Percentiles rank a stretch among this genome's conserved stretches.
phyloP scores from a whole-genome alignment of 2,329 filamentous ascomycete species.

The Neofusicoccum umdonicola region DNA sequence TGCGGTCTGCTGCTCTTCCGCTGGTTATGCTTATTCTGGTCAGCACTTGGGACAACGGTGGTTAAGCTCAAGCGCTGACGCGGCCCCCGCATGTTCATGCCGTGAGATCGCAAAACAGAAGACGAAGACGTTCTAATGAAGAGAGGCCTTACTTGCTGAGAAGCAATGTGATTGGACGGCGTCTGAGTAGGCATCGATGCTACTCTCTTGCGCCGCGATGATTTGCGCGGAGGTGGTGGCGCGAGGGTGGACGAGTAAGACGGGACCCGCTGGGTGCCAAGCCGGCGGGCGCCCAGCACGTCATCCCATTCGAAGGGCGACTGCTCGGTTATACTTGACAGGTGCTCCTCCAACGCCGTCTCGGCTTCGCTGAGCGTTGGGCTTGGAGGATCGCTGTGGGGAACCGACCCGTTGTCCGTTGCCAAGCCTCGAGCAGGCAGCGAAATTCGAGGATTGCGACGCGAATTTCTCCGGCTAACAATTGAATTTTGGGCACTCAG shows the following conservation, averaged over 20 bases:
- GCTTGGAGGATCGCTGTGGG: slow-evolving; percentile 27
- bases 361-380: slow-evolving; percentile 50
- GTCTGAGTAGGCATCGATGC: slow-evolving; percentile 20
- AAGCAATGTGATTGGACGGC: slow-evolving; percentile 30
- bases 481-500: not conserved
- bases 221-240: slow-evolving; percentile 8
- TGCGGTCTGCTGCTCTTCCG: not conserved
- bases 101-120: not conserved
- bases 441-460: not conserved
- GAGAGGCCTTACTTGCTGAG: slow-evolving; percentile 19
- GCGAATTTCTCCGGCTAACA: not conserved
- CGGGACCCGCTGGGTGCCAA: slow-evolving; percentile 5
- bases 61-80: slow-evolving; percentile 11
- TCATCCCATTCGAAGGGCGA: slow-evolving; percentile 13
- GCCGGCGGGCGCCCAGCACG: slow-evolving; percentile 8
- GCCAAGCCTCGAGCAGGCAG: not conserved
- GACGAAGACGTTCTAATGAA: slow-evolving; percentile 6
- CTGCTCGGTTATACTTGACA: slow-evolving; percentile 11
- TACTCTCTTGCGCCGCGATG: slow-evolving; percentile 7
- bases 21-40: slow-evolving; percentile 10
- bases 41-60: not conserved
- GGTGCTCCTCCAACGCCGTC: slow-evolving; percentile 29
- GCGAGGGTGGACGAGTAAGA: not conserved
- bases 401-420: slow-evolving; percentile 4
- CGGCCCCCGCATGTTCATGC: not conserved